A percentile compares a stretch with the other conserved stretches of the same genome.
Evolutionary conservation across 768 basidiomycete genomes (phyloP).

Genomic region (Lenzites betulinus): DNA sequence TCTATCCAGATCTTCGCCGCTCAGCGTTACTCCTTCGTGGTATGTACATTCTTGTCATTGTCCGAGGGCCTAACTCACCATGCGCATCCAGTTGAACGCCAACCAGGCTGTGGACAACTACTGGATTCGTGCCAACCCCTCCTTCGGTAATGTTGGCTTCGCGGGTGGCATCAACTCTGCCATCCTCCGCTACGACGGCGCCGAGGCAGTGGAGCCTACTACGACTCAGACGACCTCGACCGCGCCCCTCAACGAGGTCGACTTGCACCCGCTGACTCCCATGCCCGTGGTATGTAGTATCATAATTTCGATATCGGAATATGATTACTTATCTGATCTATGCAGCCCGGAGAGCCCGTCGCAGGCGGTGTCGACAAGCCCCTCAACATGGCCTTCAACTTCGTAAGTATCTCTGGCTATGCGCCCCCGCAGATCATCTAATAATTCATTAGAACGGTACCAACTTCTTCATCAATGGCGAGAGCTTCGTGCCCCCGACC

Average conservation of each 20-base stretch:
- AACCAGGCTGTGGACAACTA: constrained; percentile 52
- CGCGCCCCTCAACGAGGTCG: constrained; percentile 41
- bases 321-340: neutral
- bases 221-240: constrained; percentile 23
- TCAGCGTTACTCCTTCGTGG: constrained; percentile 55
- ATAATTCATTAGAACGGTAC: constrained; percentile 28
- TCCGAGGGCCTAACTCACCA: no score
- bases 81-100: constrained; percentile 28
- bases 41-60: neutral
- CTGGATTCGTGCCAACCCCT: constrained; percentile 53
- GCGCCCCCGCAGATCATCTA: neutral
- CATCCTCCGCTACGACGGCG: constrained; percentile 53
- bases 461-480: constrained; percentile 39
- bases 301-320: neutral
- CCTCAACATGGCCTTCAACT: constrained; percentile 27
- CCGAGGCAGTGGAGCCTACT: constrained; percentile 44
- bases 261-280: constrained; percentile 39
- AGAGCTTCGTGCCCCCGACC: constrained; percentile 35
- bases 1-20: constrained; percentile 48
- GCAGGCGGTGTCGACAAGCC: constrained; percentile 27
- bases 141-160: constrained; percentile 30
- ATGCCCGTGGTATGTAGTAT: constrained; percentile 8
- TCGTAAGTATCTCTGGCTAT: constrained; percentile 4
- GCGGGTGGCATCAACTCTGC: constrained; percentile 48
- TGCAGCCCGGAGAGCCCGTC: constrained; percentile 23